phyloP scores from a whole-genome alignment of 108 stramenopile genomes.

The Discostella stelligeroides region DNA sequence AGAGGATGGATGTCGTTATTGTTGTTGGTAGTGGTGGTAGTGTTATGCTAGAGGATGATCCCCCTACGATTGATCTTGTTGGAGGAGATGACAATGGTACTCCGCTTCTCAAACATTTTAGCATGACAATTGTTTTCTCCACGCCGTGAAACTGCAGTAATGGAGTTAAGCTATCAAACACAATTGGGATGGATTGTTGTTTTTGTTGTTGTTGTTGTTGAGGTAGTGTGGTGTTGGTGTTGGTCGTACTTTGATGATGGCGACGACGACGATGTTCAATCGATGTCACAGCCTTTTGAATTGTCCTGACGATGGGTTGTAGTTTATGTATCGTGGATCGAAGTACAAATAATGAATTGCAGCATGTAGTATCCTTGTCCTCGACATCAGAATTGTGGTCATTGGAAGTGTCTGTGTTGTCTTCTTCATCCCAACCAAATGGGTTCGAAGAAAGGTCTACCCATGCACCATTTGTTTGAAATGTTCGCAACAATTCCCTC shows the following conservation, averaged over 20 bases:
- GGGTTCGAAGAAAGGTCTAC: constrained; percentile 37
- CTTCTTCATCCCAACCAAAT: constrained; percentile 38
- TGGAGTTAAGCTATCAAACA: constrained; percentile 40
- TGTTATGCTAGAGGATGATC: constrained; percentile 9
- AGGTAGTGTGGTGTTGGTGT: neutral
- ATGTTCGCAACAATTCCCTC: constrained; percentile 11
- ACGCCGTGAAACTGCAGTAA: constrained; percentile 35
- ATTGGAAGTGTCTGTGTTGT: too few relatives aligned
- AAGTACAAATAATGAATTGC: constrained; percentile 15
- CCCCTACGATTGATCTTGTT: neutral
- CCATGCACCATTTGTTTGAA: constrained; percentile 24
- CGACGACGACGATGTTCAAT: constrained; percentile 9
- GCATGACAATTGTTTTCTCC: constrained; percentile 21
- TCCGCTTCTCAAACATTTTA: constrained; percentile 35
- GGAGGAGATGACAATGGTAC: neutral
- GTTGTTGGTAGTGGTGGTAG: too few relatives aligned
- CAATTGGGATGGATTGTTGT: constrained; percentile 31
- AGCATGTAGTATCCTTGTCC: constrained; percentile 1
- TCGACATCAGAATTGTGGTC: neutral
- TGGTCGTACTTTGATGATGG: neutral
- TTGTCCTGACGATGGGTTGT: constrained; percentile 22
- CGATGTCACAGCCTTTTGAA: constrained; percentile 24
- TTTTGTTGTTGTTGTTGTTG: too few relatives aligned
- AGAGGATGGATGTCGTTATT: too few relatives aligned
- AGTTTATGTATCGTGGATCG: constrained; percentile 26